Evolutionary conservation across 169 alveolate genomes (phyloP).

Genomic region (Ichthyophthirius multifiliis): DNA sequence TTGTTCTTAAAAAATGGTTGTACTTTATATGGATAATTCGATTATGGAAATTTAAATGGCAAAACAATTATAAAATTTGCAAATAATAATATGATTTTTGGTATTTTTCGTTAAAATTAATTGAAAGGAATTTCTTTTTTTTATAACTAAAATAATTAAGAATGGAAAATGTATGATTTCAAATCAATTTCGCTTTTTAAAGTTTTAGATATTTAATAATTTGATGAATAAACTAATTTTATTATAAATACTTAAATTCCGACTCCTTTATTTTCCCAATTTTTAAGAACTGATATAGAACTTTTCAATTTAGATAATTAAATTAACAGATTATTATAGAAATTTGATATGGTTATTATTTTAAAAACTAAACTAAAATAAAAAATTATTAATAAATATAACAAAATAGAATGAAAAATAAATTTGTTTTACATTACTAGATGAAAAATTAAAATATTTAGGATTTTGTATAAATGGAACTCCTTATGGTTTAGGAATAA

Average conservation of each 20-base stretch:
- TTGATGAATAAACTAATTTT: neutral
- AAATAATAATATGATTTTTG: neutral
- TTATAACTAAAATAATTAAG: neutral
- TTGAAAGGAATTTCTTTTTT: neutral
- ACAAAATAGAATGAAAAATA: too few relatives aligned
- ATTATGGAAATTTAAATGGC: neutral
- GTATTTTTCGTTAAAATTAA: neutral
- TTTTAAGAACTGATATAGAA: neutral
- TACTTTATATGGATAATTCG: neutral
- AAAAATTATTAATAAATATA: too few relatives aligned
- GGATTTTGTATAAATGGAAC: neutral
- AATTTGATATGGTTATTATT: too few relatives aligned
- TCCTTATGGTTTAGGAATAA: neutral
- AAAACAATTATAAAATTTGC: neutral
- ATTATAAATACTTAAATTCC: neutral
- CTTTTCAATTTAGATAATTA: neutral
- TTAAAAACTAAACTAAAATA: too few relatives aligned
- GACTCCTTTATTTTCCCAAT: neutral
- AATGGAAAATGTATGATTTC: constrained; percentile 4
- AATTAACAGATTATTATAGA: too few relatives aligned
- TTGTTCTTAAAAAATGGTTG: neutral
- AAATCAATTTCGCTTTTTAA: neutral
- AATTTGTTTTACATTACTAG: too few relatives aligned
- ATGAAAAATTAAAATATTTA: neutral
- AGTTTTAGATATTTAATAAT: neutral